A percentile compares a stretch with the other conserved stretches of the same genome.
These are phyloP conservation scores for Blastomyces silverae DNA, from an alignment of 2,329 filamentous ascomycete species.

Conservation along the genomic window DNA sequence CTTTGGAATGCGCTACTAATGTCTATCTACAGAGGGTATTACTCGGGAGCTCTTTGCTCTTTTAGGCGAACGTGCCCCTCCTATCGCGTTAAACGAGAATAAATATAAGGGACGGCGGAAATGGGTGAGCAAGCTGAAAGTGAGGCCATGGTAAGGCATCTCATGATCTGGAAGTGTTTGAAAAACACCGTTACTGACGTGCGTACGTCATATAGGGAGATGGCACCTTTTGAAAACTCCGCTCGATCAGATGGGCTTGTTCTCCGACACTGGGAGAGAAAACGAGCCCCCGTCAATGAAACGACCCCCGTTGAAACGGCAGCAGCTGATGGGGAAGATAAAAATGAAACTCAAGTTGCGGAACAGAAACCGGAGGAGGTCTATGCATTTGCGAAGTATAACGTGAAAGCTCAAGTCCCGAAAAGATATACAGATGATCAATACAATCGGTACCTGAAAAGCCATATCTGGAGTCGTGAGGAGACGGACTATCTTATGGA, in stretches of 20 bases:
- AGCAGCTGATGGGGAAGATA: slow-evolving; percentile 33
- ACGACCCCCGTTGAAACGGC: slow-evolving; percentile 30
- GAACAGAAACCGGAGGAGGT: slow-evolving; percentile 38
- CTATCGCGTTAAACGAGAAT: slow-evolving; percentile 48
- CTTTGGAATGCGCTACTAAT: slow-evolving; percentile 10
- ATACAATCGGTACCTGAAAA: slow-evolving; percentile 68
- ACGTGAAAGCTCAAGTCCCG: slow-evolving; percentile 70
- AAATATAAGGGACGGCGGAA: slow-evolving; percentile 48
- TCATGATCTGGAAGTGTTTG: slow-evolving; percentile 49
- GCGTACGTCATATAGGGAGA: slow-evolving; percentile 54
- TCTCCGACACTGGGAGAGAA: slow-evolving; percentile 73
- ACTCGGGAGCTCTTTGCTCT: slow-evolving; percentile 47
- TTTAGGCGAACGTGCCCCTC: slow-evolving; percentile 47
- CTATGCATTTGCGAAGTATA: slow-evolving; percentile 74
- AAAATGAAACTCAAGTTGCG: slow-evolving; percentile 27
- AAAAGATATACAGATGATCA: slow-evolving; percentile 74
- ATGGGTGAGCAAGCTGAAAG: slow-evolving; percentile 41
- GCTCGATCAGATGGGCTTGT: slow-evolving; percentile 66
- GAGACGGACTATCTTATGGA: slow-evolving; percentile 89
- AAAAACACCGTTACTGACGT: slow-evolving; percentile 49
- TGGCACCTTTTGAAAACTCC: slow-evolving; percentile 66
- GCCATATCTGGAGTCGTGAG: slow-evolving; percentile 75
- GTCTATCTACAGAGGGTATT: slow-evolving; percentile 40
- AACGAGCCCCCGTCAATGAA: slow-evolving; percentile 44
- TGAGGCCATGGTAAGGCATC: slow-evolving; percentile 38